Percentiles rank a stretch among this genome's conserved stretches.
These are phyloP conservation scores for Candida krabiensis DNA, from an alignment of 805 yeast genomes.

Conservation along the genomic window DNA sequence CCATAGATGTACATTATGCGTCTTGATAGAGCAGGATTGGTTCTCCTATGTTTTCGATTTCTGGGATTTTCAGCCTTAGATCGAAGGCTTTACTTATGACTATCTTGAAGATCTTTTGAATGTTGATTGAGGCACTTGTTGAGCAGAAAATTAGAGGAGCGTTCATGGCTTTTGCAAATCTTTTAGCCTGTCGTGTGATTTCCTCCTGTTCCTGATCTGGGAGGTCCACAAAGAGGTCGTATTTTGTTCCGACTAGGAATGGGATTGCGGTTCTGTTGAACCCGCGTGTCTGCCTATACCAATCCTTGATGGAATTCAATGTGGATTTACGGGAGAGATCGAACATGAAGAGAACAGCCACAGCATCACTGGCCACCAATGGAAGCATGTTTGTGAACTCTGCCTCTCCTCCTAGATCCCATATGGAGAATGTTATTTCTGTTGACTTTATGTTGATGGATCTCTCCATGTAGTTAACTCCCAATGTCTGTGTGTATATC, in stretches of 20 bases:
- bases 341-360: constrained; percentile 85
- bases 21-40: constrained; percentile 73
- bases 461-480: constrained; percentile 94
- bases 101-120: constrained; percentile 90
- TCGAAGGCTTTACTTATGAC: constrained; percentile 90
- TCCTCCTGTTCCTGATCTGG: constrained; percentile 80
- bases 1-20: constrained; percentile 10
- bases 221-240: constrained; percentile 80
- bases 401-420: constrained; percentile 96
- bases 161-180: constrained; percentile 87
- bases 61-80: constrained; percentile 77
- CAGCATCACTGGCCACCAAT: constrained; percentile 87
- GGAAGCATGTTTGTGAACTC: constrained; percentile 96
- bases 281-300: constrained; percentile 92
- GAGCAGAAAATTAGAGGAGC: constrained; percentile 85
- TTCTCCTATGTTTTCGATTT: constrained; percentile 83
- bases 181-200: constrained; percentile 77
- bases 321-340: constrained; percentile 87
- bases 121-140: constrained; percentile 87
- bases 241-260: constrained; percentile 88
- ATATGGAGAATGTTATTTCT: constrained; percentile 84
- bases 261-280: constrained; percentile 91
- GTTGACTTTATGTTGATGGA: constrained; percentile 81
- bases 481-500: constrained; percentile 89
- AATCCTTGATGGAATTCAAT: constrained; percentile 83